phyloP scores from a whole-genome alignment of 2,329 filamentous ascomycete species.

The Monosporascus sp. region DNA sequence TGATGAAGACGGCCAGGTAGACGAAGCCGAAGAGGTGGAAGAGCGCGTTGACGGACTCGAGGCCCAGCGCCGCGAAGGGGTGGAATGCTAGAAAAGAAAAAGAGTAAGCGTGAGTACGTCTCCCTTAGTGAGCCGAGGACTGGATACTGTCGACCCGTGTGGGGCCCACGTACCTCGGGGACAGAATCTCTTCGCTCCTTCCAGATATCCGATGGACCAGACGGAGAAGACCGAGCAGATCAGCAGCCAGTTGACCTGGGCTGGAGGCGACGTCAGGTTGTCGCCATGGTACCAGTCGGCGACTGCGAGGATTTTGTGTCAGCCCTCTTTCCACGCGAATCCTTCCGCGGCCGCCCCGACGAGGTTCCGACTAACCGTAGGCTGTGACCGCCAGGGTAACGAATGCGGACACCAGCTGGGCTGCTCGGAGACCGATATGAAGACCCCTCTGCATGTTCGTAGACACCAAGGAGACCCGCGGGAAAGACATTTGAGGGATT shows the following conservation, averaged over 20 bases:
- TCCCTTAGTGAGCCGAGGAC: background rate
- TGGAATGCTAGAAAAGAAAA: slow-evolving; percentile 33
- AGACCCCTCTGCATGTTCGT: slow-evolving; percentile 29
- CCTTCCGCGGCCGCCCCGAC: background rate
- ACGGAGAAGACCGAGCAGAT: slow-evolving; percentile 50
- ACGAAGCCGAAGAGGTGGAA: slow-evolving; percentile 58
- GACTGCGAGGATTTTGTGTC: slow-evolving; percentile 35
- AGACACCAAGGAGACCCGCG: background rate
- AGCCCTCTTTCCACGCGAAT: background rate
- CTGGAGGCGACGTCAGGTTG: slow-evolving; percentile 49
- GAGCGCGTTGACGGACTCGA: slow-evolving; percentile 48
- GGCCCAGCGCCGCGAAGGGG: slow-evolving; percentile 41
- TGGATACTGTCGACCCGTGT: background rate
- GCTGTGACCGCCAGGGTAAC: slow-evolving; percentile 42
- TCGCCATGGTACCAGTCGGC: slow-evolving; percentile 54
- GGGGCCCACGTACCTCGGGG: slow-evolving; percentile 31
- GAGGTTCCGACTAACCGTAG: slow-evolving; percentile 37
- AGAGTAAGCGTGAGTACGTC: background rate
- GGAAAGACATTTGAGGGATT: slow-evolving; percentile 4
- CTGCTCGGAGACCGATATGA: slow-evolving; percentile 39
- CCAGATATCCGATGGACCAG: slow-evolving; percentile 49
- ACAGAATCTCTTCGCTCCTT: slow-evolving; percentile 41
- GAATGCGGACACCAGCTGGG: slow-evolving; percentile 41
- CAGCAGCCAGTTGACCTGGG: slow-evolving; percentile 53
- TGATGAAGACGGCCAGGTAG: slow-evolving; percentile 52